Conservation (phyloP, 2,329 filamentous ascomycete genomes). For the Apiospora koreana region DNA sequence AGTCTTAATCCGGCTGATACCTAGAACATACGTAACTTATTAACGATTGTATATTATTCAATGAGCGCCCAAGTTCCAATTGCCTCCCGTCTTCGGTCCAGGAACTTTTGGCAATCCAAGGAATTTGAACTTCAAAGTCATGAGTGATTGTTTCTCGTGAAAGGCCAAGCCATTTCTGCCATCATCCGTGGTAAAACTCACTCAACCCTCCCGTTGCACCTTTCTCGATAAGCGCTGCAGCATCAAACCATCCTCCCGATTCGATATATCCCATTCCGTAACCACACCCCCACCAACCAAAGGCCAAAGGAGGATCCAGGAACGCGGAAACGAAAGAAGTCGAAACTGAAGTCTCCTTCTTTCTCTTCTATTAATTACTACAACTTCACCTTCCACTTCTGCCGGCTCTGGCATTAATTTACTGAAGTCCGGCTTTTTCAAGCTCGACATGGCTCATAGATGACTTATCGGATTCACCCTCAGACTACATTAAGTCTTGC, state of each 20-base stretch:
- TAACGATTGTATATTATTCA: constrained; percentile 19
- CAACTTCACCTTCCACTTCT: not conserved
- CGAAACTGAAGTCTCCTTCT: constrained; percentile 4
- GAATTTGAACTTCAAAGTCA: constrained; percentile 5
- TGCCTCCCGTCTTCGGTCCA: constrained; percentile 12
- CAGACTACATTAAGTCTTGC: not conserved
- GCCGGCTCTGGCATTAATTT: not conserved
- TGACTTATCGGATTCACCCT: constrained; percentile 12
- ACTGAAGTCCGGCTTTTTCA: constrained; percentile 8
- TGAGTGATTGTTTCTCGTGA: not conserved
- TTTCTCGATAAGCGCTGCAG: not conserved
- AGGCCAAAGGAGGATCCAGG: constrained; percentile 6
- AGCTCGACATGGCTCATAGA: constrained; percentile 17
- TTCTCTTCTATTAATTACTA: not conserved
- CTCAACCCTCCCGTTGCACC: constrained; percentile 2
- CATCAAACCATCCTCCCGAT: not conserved
- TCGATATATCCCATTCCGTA: constrained; percentile 7
- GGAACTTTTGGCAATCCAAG: constrained; percentile 14
- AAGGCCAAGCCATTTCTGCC: constrained; percentile 1
- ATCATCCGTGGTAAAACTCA: not conserved
- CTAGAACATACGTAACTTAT: constrained; percentile 19
- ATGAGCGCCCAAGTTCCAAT: constrained; percentile 19
- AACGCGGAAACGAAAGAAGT: constrained; percentile 7
- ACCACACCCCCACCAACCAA: constrained; percentile 6
- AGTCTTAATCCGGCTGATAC: constrained; percentile 19